These are phyloP conservation scores for Berberis thunbergii DNA, from an alignment of 164 flowering plant species.

Conservation along the genomic window DNA sequence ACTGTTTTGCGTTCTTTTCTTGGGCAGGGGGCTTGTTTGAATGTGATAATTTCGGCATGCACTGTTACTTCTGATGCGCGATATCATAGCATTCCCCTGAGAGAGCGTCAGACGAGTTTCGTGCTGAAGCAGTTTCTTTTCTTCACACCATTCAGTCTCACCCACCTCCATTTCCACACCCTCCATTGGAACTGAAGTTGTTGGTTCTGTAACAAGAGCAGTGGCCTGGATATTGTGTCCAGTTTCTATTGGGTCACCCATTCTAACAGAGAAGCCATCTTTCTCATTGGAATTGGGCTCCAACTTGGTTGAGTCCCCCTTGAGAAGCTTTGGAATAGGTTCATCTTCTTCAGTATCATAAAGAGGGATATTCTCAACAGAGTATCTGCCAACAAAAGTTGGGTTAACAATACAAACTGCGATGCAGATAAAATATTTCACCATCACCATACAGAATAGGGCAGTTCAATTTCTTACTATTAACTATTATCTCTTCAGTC, in stretches of 20 bases:
- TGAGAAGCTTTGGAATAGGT: conserved; percentile 33
- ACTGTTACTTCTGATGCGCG: conserved; percentile 41
- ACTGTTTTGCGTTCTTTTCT: conserved; percentile 33
- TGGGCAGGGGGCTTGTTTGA: conserved; percentile 29
- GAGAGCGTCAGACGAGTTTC: conserved; percentile 30
- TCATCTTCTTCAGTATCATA: conserved; percentile 97
- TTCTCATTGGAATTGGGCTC: conserved; percentile 12
- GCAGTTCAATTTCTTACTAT: no score
- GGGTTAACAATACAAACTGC: neutral
- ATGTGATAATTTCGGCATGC: conserved; percentile 40
- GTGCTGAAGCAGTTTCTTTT: conserved; percentile 18
- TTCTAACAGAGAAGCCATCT: conserved; percentile 14
- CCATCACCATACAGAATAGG: no score
- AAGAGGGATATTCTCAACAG: conserved; percentile 78
- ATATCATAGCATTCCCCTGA: conserved; percentile 42
- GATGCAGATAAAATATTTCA: no score
- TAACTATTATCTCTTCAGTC: no score
- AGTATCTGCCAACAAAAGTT: conserved; percentile 39
- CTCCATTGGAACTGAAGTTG: conserved; percentile 31
- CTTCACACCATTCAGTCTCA: conserved; percentile 35
- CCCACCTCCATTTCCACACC: conserved; percentile 17
- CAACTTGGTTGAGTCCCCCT: conserved; percentile 14
- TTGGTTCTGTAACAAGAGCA: conserved; percentile 22
- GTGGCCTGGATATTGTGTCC: conserved; percentile 21
- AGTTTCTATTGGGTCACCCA: conserved; percentile 15